Percentiles rank a stretch among this genome's conserved stretches.
These are phyloP conservation scores for Sporisorium graminicola DNA, from an alignment of 1,284 basidiomycete species.

Conservation along the genomic window DNA sequence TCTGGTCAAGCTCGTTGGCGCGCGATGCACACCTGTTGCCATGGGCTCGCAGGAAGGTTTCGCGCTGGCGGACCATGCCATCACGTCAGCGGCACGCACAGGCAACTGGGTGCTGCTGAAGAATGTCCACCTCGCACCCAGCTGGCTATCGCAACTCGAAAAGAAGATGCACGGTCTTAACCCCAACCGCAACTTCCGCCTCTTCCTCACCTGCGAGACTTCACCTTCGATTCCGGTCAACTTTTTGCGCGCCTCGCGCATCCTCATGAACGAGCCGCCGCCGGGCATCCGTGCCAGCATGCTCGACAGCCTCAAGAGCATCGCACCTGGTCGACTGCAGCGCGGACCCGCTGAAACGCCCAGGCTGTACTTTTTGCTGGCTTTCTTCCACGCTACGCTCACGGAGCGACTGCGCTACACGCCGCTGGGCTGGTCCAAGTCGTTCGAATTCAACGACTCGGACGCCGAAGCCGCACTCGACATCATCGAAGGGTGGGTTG, in stretches of 20 bases:
- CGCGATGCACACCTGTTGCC: slow-evolving; percentile 62
- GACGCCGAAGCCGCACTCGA: slow-evolving; percentile 65
- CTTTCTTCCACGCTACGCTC: slow-evolving; percentile 67
- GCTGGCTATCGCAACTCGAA: slow-evolving; percentile 66
- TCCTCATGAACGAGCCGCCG: slow-evolving; percentile 68
- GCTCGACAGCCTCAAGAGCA: slow-evolving; percentile 59
- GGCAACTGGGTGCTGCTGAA: slow-evolving; percentile 68
- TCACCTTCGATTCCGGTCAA: slow-evolving; percentile 65
- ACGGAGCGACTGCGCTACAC: slow-evolving; percentile 66
- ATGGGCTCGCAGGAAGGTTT: slow-evolving; percentile 68
- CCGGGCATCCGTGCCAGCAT: slow-evolving; percentile 67
- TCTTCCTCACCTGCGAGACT: slow-evolving; percentile 68
- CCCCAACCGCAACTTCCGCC: slow-evolving; percentile 62
- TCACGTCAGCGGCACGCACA: slow-evolving; percentile 59
- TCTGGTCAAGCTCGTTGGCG: slow-evolving; percentile 53
- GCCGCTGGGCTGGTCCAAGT: slow-evolving; percentile 66
- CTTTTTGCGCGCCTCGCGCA: slow-evolving; percentile 64
- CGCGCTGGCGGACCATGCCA: slow-evolving; percentile 64
- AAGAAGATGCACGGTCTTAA: slow-evolving; percentile 65
- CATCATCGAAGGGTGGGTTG: slow-evolving; percentile 65
- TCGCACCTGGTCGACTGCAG: slow-evolving; percentile 54
- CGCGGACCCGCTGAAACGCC: slow-evolving; percentile 62
- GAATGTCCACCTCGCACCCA: slow-evolving; percentile 67
- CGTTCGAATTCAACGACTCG: slow-evolving; percentile 69
- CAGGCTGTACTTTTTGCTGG: slow-evolving; percentile 64